Conservation (phyloP, 805 yeast genomes). For the Blastobotrys peoriensis region DNA sequence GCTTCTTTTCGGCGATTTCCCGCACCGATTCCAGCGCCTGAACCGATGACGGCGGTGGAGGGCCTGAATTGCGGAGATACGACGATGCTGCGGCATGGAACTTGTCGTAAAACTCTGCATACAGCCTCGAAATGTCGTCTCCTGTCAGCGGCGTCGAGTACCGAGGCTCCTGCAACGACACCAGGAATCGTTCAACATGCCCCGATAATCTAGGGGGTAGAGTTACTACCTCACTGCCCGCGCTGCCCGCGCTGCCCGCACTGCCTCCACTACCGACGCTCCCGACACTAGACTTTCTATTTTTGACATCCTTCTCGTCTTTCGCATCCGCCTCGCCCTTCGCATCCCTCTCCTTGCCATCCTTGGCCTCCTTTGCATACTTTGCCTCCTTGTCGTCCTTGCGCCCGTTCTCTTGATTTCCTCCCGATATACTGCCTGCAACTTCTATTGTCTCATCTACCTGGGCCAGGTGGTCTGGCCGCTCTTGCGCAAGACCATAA, state of each 20-base stretch:
- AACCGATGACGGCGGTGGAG: conserved; percentile 11
- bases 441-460: neutral
- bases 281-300: too few species aligned
- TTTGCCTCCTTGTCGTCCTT: neutral
- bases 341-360: neutral
- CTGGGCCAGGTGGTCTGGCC: neutral
- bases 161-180: conserved; percentile 32
- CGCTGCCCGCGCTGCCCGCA: neutral
- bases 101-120: conserved; percentile 35
- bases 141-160: conserved; percentile 32
- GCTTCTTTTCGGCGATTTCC: conserved; percentile 30
- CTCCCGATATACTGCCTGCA: too few species aligned
- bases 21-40: conserved; percentile 30
- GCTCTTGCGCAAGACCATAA: conserved; percentile 10
- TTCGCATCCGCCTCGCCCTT: neutral
- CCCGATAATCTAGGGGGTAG: conserved; percentile 18
- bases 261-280: too few species aligned
- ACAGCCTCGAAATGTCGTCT: conserved; percentile 34
- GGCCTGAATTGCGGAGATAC: conserved; percentile 8
- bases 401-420: neutral
- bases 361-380: neutral
- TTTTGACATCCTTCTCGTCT: neutral
- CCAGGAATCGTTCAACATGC: conserved; percentile 22
- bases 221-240: neutral
- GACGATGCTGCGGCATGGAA: conserved; percentile 26